A percentile compares a stretch with the other conserved stretches of the same genome.
Evolutionary conservation across 1,284 basidiomycete genomes (phyloP).

Genomic region (Sanghuangporus weigelae): DNA sequence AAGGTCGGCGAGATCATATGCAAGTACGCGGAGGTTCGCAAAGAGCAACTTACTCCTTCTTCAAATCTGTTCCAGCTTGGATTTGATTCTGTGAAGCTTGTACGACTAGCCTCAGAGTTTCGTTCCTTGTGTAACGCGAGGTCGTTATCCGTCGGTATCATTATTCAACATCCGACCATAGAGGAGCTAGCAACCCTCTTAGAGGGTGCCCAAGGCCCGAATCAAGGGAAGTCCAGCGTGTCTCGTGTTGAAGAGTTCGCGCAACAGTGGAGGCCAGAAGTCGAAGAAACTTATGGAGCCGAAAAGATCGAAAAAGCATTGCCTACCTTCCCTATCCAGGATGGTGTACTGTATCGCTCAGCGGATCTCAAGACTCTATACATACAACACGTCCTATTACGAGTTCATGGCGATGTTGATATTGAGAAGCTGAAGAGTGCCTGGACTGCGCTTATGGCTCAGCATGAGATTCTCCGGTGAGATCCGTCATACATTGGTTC

Average conservation of each 20-base stretch:
- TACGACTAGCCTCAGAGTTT: slow-evolving; percentile 34
- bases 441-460: slow-evolving; percentile 32
- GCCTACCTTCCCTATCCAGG: slow-evolving; percentile 45
- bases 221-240: background rate
- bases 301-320: slow-evolving; percentile 31
- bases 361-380: slow-evolving; percentile 35
- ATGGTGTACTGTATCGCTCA: slow-evolving; percentile 43
- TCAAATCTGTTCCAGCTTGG: slow-evolving; percentile 42
- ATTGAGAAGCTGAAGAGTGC: slow-evolving; percentile 27
- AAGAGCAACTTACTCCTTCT: slow-evolving; percentile 1
- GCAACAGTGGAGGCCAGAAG: slow-evolving; percentile 25
- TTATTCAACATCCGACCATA: slow-evolving; percentile 37
- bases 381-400: slow-evolving; percentile 42
- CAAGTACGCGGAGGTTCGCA: slow-evolving; percentile 18
- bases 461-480: slow-evolving; percentile 39
- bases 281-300: slow-evolving; percentile 24
- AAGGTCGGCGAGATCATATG: slow-evolving; percentile 20
- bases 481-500: slow-evolving; percentile 11
- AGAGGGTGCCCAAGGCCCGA: background rate
- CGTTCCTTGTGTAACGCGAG: slow-evolving; percentile 25
- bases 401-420: slow-evolving; percentile 24
- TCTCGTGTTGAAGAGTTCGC: slow-evolving; percentile 27
- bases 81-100: slow-evolving; percentile 40
- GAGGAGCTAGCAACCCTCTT: slow-evolving; percentile 29
- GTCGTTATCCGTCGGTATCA: slow-evolving; percentile 32